A percentile compares a stretch with the other conserved stretches of the same genome.
These are phyloP conservation scores for Carex pumila DNA, from an alignment of 176 grass and related monocot genomes.

Conservation along the genomic window DNA sequence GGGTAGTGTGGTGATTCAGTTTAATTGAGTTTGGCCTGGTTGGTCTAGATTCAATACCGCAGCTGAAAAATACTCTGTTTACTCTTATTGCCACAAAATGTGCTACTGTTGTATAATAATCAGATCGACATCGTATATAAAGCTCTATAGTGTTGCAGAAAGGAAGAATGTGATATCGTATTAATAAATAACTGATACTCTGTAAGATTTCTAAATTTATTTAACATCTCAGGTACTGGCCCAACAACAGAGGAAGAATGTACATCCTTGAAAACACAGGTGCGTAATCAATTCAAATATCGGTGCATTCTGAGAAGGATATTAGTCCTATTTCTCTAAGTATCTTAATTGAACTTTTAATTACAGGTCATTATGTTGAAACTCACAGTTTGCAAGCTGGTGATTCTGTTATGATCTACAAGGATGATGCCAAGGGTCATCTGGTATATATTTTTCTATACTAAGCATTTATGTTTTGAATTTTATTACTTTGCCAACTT, in stretches of 20 bases:
- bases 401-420: constrained; percentile 91
- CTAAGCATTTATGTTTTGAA: not conserved
- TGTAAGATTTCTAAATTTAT: constrained; percentile 16
- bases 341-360: not conserved
- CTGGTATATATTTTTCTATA: constrained; percentile 38
- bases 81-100: not conserved
- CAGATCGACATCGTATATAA: not conserved
- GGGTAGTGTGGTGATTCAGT: not conserved
- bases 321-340: not conserved
- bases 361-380: constrained; percentile 66
- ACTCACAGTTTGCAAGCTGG: constrained; percentile 67
- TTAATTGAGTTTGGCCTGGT: not conserved
- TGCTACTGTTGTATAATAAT: not conserved
- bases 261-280: constrained; percentile 97
- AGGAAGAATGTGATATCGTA: not conserved
- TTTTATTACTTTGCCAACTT: not conserved
- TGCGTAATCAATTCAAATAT: constrained; percentile 10
- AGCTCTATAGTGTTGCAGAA: not conserved
- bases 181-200: not conserved
- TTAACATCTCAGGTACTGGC: constrained; percentile 63
- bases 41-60: not conserved
- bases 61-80: not conserved
- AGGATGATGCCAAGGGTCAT: constrained; percentile 61
- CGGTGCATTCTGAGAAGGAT: not conserved
- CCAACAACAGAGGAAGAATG: constrained; percentile 97